Conservation (phyloP, 768 basidiomycete genomes). For the Pholiota molesta region DNA sequence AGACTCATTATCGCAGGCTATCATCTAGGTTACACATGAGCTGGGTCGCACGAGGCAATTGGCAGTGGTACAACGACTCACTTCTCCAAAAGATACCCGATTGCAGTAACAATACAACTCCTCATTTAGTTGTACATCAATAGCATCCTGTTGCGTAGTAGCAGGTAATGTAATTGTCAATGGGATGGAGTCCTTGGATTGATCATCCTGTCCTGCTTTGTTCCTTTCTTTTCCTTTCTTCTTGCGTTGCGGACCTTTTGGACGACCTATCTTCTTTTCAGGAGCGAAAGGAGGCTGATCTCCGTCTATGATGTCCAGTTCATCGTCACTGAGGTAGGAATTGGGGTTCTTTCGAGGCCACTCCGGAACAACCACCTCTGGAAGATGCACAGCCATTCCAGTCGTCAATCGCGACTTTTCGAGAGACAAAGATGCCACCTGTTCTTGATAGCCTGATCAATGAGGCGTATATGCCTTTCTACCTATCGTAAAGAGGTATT, state of each 20-base stretch:
- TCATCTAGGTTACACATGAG: conserved; percentile 59
- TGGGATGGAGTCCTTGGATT: conserved; percentile 25
- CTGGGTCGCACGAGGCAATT: conserved; percentile 9
- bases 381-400: conserved; percentile 53
- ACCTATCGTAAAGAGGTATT: conserved; percentile 46
- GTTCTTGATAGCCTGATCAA: conserved; percentile 68
- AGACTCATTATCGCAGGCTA: conserved; percentile 75
- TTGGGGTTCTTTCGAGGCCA: conserved; percentile 41
- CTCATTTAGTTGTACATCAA: conserved; percentile 38
- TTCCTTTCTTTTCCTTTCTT: conserved; percentile 20
- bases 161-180: conserved; percentile 42
- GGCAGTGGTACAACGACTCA: conserved; percentile 36
- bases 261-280: conserved; percentile 11
- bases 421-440: conserved; percentile 44
- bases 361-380: conserved; percentile 62
- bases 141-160: conserved; percentile 13
- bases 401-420: conserved; percentile 28
- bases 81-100: conserved; percentile 79
- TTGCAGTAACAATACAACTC: conserved; percentile 81
- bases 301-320: conserved; percentile 4
- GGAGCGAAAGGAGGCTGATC: not conserved
- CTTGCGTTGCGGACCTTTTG: conserved; percentile 7
- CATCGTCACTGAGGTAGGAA: conserved; percentile 8
- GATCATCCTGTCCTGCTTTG: conserved; percentile 23
- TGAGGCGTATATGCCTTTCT: conserved; percentile 75